Conservation (phyloP, 129 eudicot species). For the Arctium lappa region DNA sequence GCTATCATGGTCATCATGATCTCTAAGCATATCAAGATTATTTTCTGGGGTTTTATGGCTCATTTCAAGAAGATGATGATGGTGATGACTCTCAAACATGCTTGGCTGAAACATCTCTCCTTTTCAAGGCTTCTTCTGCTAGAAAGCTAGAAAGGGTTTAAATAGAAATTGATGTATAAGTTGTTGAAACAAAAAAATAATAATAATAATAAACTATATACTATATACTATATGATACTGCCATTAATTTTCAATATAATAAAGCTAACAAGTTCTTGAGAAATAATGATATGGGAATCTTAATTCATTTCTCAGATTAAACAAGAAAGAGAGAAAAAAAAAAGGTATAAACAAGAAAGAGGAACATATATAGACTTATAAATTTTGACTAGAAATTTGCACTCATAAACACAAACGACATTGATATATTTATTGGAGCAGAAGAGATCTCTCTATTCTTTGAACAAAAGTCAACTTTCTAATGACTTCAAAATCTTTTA, state of each 20-base stretch:
- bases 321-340: not conserved
- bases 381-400: not conserved
- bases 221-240: no score
- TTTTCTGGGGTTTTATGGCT: conserved; percentile 51
- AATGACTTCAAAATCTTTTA: conserved; percentile 19
- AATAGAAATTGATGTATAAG: not conserved
- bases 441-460: conserved; percentile 16
- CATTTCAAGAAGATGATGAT: conserved; percentile 55
- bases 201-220: not conserved
- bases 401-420: conserved; percentile 24
- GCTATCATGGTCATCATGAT: conserved; percentile 72
- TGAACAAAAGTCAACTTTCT: conserved; percentile 31
- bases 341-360: conserved; percentile 14
- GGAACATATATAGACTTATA: not conserved
- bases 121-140: conserved; percentile 2
- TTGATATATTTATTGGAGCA: conserved; percentile 9
- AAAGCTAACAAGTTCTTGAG: conserved; percentile 15
- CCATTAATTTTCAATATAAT: not conserved
- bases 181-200: conserved; percentile 1
- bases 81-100: conserved; percentile 80
- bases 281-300: not conserved
- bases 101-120: conserved; percentile 80
- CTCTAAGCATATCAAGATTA: conserved; percentile 69
- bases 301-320: not conserved
- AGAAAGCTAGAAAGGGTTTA: not conserved